Conservation (phyloP, 345 rosid species). For the Gossypium thurberi region DNA sequence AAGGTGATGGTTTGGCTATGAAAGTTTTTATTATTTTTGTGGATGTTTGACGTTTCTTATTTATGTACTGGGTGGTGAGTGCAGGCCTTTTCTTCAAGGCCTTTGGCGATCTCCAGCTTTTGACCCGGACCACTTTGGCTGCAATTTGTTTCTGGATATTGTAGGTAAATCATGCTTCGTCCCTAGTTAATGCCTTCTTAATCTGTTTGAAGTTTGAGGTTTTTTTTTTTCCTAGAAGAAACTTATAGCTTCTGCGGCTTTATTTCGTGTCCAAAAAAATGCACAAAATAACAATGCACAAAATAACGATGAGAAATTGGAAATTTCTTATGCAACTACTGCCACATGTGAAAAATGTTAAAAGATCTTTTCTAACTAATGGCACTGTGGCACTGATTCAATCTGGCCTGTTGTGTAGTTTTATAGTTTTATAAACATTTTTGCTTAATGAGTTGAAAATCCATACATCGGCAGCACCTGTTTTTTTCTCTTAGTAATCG, state of each 20-base stretch:
- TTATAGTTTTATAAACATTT: background rate
- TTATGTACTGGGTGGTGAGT: constrained; percentile 26
- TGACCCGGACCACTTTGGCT: constrained; percentile 52
- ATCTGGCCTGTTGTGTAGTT: background rate
- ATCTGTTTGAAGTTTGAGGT: background rate
- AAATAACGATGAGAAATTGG: background rate
- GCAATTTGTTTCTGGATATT: constrained; percentile 35
- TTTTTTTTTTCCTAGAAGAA: background rate
- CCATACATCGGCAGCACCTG: background rate
- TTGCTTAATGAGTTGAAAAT: background rate
- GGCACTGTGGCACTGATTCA: background rate
- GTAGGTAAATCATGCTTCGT: constrained; percentile 32
- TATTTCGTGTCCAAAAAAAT: background rate
- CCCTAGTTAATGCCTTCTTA: background rate
- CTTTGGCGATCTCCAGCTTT: constrained; percentile 53
- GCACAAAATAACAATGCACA: no score
- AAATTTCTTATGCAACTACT: background rate
- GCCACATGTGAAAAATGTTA: background rate
- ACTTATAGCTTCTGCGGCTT: background rate
- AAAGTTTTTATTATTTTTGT: background rate
- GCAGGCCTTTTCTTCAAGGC: constrained; percentile 44
- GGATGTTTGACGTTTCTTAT: constrained; percentile 21
- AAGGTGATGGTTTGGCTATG: constrained; percentile 29
- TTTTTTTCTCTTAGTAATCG: background rate
- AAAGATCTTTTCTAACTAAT: background rate